A percentile compares a stretch with the other conserved stretches of the same genome.
phyloP scores from a whole-genome alignment of 129 eudicot genomes.

The Deinandra increscens region DNA sequence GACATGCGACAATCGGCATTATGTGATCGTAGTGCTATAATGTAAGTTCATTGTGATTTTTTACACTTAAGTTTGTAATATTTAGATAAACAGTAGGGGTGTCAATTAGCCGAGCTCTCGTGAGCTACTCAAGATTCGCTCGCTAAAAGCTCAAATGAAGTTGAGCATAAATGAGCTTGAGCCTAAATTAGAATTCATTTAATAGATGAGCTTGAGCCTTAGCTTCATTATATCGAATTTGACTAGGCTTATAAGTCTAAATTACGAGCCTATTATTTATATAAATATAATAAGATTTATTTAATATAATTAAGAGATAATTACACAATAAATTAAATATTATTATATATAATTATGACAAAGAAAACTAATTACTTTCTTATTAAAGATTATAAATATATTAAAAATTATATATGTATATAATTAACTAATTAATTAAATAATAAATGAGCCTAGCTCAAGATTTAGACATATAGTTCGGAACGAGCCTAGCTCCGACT shows the following conservation, averaged over 20 bases:
- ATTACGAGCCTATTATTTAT: no score
- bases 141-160: neutral
- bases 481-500: neutral
- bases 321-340: no score
- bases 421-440: neutral
- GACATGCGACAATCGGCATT: conserved; percentile 94
- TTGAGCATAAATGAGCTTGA: no score
- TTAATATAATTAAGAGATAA: no score
- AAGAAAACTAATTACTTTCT: neutral
- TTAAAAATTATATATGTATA: neutral
- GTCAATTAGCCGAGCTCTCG: no score
- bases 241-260: neutral
- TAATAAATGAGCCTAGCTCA: neutral
- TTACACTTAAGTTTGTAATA: neutral
- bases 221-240: neutral
- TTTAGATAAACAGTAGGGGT: neutral
- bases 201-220: neutral
- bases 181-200: no score
- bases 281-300: no score
- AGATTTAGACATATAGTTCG: neutral
- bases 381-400: no score
- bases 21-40: conserved; percentile 63
- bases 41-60: conserved; percentile 46
- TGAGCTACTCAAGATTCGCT: neutral
- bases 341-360: neutral